phyloP scores from a whole-genome alignment of 2,329 filamentous ascomycete genomes.

The Metarhizium sp. region DNA sequence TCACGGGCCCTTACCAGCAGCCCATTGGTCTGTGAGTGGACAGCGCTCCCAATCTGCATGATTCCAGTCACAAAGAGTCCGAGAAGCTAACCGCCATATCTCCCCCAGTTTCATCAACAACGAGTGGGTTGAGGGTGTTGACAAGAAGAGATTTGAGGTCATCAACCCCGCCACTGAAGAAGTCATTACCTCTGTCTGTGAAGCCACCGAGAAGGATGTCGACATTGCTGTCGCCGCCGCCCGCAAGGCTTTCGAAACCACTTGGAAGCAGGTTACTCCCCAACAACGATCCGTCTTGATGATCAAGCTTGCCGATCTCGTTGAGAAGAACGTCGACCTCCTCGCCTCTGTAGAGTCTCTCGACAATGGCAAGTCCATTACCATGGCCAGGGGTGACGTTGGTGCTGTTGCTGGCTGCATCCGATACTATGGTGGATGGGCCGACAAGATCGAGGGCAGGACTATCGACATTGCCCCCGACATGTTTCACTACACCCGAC shows the following conservation, averaged over 20 bases:
- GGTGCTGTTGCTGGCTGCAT: conserved; percentile 57
- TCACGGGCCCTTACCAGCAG: conserved; percentile 50
- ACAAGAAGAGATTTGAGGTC: conserved; percentile 86
- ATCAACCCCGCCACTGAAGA: conserved; percentile 83
- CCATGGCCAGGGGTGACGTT: conserved; percentile 68
- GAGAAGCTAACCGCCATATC: neutral
- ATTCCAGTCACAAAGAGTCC: neutral
- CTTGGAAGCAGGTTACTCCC: conserved; percentile 60
- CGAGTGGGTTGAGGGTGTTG: conserved; percentile 69
- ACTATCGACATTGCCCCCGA: conserved; percentile 70
- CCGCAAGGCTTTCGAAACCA: conserved; percentile 72
- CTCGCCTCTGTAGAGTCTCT: conserved; percentile 78
- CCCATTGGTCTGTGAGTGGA: conserved; percentile 50
- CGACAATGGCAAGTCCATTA: conserved; percentile 79
- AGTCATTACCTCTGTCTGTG: conserved; percentile 71
- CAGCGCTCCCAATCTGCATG: neutral
- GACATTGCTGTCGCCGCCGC: conserved; percentile 75
- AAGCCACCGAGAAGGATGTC: conserved; percentile 82
- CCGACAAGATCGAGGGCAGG: conserved; percentile 86
- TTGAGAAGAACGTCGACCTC: conserved; percentile 67
- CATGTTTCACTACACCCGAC: conserved; percentile 72
- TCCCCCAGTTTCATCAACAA: conserved; percentile 75
- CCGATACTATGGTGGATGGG: conserved; percentile 72
- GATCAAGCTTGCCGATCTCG: conserved; percentile 67
- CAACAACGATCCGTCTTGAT: conserved; percentile 61